Percentiles rank a stretch among this genome's conserved stretches.
phyloP scores from a whole-genome alignment of 1,284 basidiomycete genomes.

The Cutaneotrichosporon mucoides region DNA sequence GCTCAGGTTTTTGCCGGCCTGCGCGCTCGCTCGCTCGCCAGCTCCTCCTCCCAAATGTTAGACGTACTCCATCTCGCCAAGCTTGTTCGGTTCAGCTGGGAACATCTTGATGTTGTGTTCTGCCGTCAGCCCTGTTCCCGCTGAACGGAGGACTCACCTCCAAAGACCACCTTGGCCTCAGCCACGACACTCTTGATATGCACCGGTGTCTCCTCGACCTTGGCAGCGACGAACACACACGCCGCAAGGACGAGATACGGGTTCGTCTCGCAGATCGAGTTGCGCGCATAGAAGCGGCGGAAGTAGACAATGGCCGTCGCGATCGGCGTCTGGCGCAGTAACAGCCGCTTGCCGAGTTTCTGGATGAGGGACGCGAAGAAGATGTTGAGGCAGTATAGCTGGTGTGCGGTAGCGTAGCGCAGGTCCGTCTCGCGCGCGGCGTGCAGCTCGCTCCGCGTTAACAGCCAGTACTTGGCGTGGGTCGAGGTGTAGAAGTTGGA shows the following conservation, averaged over 20 bases:
- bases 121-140: constrained; percentile 27
- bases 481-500: constrained; percentile 46
- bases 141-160: constrained; percentile 56
- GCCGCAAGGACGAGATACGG: constrained; percentile 87
- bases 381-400: constrained; percentile 72
- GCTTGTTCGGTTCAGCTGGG: constrained; percentile 77
- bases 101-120: constrained; percentile 70
- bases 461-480: constrained; percentile 62
- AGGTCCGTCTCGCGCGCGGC: constrained; percentile 71
- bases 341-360: constrained; percentile 78
- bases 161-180: constrained; percentile 74
- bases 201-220: constrained; percentile 91
- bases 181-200: constrained; percentile 90
- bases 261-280: constrained; percentile 88
- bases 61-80: constrained; percentile 84
- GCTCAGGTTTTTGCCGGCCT: too few species aligned
- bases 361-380: constrained; percentile 82
- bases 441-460: constrained; percentile 69
- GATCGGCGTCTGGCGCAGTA: constrained; percentile 79
- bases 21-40: too few species aligned
- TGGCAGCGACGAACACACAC: constrained; percentile 92
- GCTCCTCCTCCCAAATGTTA: too few species aligned
- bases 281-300: constrained; percentile 90
- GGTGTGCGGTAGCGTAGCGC: constrained; percentile 68
- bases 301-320: constrained; percentile 94